These are phyloP conservation scores for Hysterium pulicare DNA, from an alignment of 2,329 filamentous ascomycete species.

Conservation along the genomic window DNA sequence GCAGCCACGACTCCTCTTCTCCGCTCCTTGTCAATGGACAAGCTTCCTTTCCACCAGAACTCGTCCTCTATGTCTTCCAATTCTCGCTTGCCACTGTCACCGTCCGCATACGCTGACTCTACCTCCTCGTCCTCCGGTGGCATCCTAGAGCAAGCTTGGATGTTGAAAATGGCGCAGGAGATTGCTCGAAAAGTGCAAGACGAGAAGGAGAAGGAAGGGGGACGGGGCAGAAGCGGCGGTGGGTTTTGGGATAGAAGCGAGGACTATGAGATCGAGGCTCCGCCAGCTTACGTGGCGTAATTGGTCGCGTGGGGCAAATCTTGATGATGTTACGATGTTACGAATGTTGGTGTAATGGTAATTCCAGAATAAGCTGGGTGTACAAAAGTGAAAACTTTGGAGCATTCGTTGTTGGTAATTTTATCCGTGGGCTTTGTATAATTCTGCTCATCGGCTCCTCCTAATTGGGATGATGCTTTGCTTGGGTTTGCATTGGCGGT, in stretches of 20 bases:
- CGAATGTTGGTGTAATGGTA: not conserved
- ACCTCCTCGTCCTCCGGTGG: constrained; percentile 36
- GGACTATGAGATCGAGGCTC: constrained; percentile 27
- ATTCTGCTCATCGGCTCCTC: not conserved
- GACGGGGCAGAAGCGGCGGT: constrained; percentile 3
- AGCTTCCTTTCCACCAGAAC: constrained; percentile 12
- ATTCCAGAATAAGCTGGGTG: not conserved
- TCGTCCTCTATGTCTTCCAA: constrained; percentile 15
- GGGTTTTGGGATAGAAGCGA: constrained; percentile 22
- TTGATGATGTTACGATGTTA: not conserved
- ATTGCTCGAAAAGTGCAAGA: constrained; percentile 85
- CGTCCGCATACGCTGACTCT: constrained; percentile 18
- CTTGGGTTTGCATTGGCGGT: not conserved
- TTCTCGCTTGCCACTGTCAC: constrained; percentile 15
- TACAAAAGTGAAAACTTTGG: not conserved
- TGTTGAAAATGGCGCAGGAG: constrained; percentile 90
- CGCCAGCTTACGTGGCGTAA: constrained; percentile 33
- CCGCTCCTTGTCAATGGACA: constrained; percentile 33
- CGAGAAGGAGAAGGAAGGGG: constrained; percentile 58
- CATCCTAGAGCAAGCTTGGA: constrained; percentile 78
- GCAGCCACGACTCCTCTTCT: constrained; percentile 35
- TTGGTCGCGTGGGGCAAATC: not conserved
- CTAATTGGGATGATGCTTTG: not conserved
- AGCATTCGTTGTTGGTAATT: not conserved
- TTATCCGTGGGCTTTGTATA: not conserved